Percentiles rank a stretch among this genome's conserved stretches.
These are phyloP conservation scores for Wickerhamiella allomyrinae DNA, from an alignment of 805 yeast genomes.

Conservation along the genomic window DNA sequence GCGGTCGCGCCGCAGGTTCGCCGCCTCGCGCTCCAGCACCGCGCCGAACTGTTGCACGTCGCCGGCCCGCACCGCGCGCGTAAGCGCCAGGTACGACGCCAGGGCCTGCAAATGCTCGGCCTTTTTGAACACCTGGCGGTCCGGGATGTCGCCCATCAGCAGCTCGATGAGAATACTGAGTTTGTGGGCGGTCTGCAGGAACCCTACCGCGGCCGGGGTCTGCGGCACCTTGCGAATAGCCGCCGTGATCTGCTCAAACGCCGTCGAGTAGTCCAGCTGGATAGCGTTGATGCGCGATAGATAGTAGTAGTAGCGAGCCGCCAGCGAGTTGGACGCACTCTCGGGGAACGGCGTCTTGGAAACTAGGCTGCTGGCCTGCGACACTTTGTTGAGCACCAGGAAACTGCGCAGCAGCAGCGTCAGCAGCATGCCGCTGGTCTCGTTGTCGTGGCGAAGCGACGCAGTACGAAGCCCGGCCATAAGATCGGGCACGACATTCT, in stretches of 20 bases:
- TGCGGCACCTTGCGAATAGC: conserved; percentile 96
- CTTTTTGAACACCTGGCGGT: conserved; percentile 64
- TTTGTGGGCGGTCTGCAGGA: conserved; percentile 79
- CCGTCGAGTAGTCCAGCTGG: conserved; percentile 82
- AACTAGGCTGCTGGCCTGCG: conserved; percentile 77
- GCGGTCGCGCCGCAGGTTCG: conserved; percentile 54
- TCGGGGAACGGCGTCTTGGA: conserved; percentile 82
- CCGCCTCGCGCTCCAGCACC: conserved; percentile 49
- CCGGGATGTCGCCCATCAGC: conserved; percentile 94
- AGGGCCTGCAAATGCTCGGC: conserved; percentile 43
- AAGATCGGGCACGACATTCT: conserved; percentile 52
- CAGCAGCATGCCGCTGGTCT: conserved; percentile 76
- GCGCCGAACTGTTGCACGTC: conserved; percentile 70
- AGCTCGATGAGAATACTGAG: conserved; percentile 77
- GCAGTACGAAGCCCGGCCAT: conserved; percentile 72
- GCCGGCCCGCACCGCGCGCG: conserved; percentile 85
- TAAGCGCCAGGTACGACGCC: conserved; percentile 70
- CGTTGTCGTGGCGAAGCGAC: conserved; percentile 80
- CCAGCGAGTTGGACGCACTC: conserved; percentile 70
- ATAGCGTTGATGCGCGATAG: conserved; percentile 81
- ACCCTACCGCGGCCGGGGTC: conserved; percentile 69
- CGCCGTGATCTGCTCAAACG: conserved; percentile 80
- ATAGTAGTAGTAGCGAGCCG: conserved; percentile 83
- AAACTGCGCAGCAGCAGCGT: conserved; percentile 78
- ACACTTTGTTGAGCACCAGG: conserved; percentile 61